Evolutionary conservation across 1,139 yeast genomes (phyloP), one percentile per base, ranked within the genome.

Genomic region (Debaryomyces udenii): DNA sequence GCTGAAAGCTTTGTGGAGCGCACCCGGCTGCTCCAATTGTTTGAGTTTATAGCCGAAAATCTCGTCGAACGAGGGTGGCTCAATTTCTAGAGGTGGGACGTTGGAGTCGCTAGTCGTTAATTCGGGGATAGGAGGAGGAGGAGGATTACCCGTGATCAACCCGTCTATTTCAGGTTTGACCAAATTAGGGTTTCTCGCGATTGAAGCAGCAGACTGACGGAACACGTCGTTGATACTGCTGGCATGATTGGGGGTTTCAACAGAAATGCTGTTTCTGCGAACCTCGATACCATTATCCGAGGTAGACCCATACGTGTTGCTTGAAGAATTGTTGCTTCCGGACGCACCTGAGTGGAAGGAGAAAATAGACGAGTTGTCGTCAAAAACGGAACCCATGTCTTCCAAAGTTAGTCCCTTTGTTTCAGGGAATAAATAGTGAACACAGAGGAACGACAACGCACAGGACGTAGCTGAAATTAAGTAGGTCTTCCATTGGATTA

Each of bases 391-490:
- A 39, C 80, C 81, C 68, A 78, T 77, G 46, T 77, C 78, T 54
- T 78, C 83, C 37, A 78, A 63, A 44, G 72, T 72, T 22, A 76
- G 68, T 2, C 82, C 82, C 47, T 74, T 72, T 10, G 83, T 78
- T 53, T 78, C 83, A 0, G 82, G 82, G 55, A 76, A 77, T 34
- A 71, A 66, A 42, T 62, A 61, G 45, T 68, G 62, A 40, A 76
- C 81, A 42, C 86, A 70, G 39, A 86, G 75, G 45, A 72, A 67
- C 3, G 96, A 87, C 37, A 83, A 62, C 28, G 81, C 67, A 64
- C 96, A 89, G 30, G 87, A 86, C 20, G 76, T 60, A 1, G 94
- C 93, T 43, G 93, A 96, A 42, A 90, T 78, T 50, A 90, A 67
- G 61, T 90, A 90, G 33, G 94, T 76, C 46, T 81, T 74, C 96